Conservation (phyloP, 331 rosid genomes). For the Malus hybrid region DNA sequence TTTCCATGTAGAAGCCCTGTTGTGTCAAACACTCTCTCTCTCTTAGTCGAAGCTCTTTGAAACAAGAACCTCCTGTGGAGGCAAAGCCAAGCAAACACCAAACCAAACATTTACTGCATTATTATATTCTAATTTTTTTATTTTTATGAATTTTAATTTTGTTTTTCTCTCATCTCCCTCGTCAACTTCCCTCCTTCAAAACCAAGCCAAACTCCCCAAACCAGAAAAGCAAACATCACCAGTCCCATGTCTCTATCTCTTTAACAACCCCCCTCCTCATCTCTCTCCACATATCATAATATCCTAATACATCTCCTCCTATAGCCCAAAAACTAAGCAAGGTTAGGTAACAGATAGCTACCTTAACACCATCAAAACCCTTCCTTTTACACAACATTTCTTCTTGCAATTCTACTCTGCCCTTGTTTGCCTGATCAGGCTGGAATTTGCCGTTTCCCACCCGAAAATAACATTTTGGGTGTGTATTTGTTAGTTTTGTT, state of each 20-base stretch:
- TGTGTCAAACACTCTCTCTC: slow-evolving; percentile 30
- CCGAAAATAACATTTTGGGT: neutral
- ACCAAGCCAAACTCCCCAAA: slow-evolving; percentile 54
- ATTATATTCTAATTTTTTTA: no score
- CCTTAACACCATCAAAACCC: slow-evolving; percentile 43
- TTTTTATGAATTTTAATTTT: neutral
- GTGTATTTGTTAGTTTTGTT: neutral
- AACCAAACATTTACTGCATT: neutral
- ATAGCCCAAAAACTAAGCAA: slow-evolving; percentile 91
- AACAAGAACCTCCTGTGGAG: slow-evolving; percentile 55
- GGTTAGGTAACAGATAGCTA: slow-evolving; percentile 85
- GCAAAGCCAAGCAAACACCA: slow-evolving; percentile 74
- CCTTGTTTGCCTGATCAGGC: slow-evolving; percentile 34
- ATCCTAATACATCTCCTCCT: neutral
- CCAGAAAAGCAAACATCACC: slow-evolving; percentile 42
- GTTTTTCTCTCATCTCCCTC: slow-evolving; percentile 6
- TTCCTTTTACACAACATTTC: slow-evolving; percentile 44
- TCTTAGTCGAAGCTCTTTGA: slow-evolving; percentile 2
- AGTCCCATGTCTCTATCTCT: slow-evolving; percentile 91
- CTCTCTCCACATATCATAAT: neutral
- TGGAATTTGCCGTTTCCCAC: neutral
- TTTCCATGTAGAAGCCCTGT: slow-evolving; percentile 57
- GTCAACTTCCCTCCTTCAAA: slow-evolving; percentile 62
- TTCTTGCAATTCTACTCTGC: slow-evolving; percentile 36
- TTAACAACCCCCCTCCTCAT: slow-evolving; percentile 60